Evolutionary conservation across 768 basidiomycete species (phyloP).

Genomic region (Rhodotorula babjevae): DNA sequence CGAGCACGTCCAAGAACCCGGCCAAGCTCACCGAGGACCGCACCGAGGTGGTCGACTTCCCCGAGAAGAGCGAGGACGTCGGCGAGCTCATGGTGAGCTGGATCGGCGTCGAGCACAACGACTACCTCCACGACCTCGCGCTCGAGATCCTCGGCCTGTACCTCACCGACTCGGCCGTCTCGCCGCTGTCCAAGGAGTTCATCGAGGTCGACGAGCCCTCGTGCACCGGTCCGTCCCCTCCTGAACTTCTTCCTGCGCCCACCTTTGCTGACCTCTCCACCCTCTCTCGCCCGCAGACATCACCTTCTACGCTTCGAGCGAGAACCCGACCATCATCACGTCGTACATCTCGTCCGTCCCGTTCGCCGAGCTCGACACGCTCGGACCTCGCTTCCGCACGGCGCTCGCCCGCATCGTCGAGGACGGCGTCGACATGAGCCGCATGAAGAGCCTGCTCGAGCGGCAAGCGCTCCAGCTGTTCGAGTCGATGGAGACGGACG

Average conservation of each 20-base stretch:
- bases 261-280: constrained; percentile 25
- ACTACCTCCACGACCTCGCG: constrained; percentile 72
- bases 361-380: constrained; percentile 65
- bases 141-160: constrained; percentile 81
- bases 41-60: constrained; percentile 76
- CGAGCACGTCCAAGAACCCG: constrained; percentile 61
- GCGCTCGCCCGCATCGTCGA: constrained; percentile 65
- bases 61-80: constrained; percentile 87
- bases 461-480: constrained; percentile 77
- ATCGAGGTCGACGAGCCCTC: constrained; percentile 84
- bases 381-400: constrained; percentile 62
- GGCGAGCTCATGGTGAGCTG: constrained; percentile 77
- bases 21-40: constrained; percentile 54
- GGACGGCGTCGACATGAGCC: constrained; percentile 79
- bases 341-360: constrained; percentile 82
- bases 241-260: not conserved
- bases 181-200: constrained; percentile 66
- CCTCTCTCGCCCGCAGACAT: too few species aligned
- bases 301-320: constrained; percentile 70
- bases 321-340: constrained; percentile 66
- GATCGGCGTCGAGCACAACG: constrained; percentile 68
- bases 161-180: constrained; percentile 61
- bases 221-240: constrained; percentile 57
- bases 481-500: constrained; percentile 74
- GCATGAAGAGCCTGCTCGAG: constrained; percentile 80